Percentiles rank a stretch among this genome's conserved stretches.
Evolutionary conservation across 192 early-diverging fungal genomes (phyloP).

Genomic region (Backusella parvicylindrica): DNA sequence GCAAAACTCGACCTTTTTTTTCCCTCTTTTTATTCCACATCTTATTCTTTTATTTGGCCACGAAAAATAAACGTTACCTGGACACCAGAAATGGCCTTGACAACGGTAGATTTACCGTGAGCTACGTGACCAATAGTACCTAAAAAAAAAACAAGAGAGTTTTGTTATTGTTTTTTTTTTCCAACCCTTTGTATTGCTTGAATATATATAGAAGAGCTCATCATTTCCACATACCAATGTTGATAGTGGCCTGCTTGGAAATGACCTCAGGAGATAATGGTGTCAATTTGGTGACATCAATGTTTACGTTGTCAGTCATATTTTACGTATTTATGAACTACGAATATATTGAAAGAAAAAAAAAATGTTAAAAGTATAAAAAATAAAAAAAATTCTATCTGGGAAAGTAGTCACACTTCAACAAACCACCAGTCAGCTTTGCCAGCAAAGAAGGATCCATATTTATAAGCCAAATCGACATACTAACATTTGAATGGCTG

Average conservation of each 20-base stretch:
- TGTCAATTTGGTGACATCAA: conserved; percentile 53
- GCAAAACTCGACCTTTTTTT: neutral
- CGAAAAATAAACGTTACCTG: conserved; percentile 46
- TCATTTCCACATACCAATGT: conserved; percentile 76
- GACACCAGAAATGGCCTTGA: conserved; percentile 97
- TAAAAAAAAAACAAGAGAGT: conserved; percentile 22
- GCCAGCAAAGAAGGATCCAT: neutral
- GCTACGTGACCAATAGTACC: conserved; percentile 99
- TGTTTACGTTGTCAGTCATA: neutral
- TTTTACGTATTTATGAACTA: neutral
- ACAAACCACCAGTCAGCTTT: neutral
- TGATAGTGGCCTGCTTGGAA: conserved; percentile 97
- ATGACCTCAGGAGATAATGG: conserved; percentile 95
- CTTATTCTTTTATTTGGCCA: neutral
- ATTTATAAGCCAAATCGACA: neutral
- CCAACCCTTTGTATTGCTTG: no score
- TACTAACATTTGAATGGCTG: no score
- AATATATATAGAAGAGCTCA: no score
- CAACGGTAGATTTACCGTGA: conserved; percentile 99
- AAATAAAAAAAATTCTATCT: neutral
- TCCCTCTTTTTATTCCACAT: neutral
- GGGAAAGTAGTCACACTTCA: neutral
- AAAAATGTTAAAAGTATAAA: neutral
- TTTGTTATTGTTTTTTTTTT: neutral
- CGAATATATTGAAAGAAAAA: neutral